Evolutionary conservation across 352 stramenopile species (phyloP), one percentile per base, ranked within the genome.

Genomic region (Globisporangium iwayamae): DNA sequence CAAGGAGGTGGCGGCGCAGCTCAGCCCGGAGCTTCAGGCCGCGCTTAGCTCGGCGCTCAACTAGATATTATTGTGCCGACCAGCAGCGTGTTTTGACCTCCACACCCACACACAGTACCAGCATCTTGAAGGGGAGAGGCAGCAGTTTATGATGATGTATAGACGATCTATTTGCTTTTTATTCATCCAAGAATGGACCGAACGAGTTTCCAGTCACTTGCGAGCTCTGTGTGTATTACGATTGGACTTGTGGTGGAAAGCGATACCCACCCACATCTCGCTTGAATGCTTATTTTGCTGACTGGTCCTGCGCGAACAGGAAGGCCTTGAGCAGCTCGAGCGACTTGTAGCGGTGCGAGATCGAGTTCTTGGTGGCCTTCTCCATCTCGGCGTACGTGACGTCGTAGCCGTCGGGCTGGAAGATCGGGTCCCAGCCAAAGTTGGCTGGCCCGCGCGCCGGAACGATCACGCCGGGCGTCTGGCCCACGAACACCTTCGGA

Each of bases 391-490:
- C 91, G 78, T 94, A 98, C 52, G 92, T 97, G 53, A 79, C 41
- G 0, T 85, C 74, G 63, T 76, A 94, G 56, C 89, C 92, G 18
- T 94, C 74, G 0, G 91, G 90, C 69, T 94, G 72, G 74, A 98
- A 98, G 38, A 97, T 73, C 9, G 90, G 80, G 73, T 98, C 92
- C 92, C 92, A 98, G 14, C 92, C 91, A 64, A 98, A 98, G 45
- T 77, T 83, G 16, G 69, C 79, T n/a, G 82, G 83, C 0, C 91
- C 91, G 41, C 82, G 85, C 9, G 96, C 93, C 18, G 85, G 81
- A 36, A 98, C 93, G 68, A 99, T 99, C 59, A 78, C 94, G 60
- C 97, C 97, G 14, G 85, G 73, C 2, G 93, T 98, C 67, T 85
- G 83, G 5, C 96, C 96, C 57, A 98, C 83, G 70, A 99, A 99